These are phyloP conservation scores for Serendipita sp. DNA, from an alignment of 768 basidiomycete species.

Conservation along the genomic window DNA sequence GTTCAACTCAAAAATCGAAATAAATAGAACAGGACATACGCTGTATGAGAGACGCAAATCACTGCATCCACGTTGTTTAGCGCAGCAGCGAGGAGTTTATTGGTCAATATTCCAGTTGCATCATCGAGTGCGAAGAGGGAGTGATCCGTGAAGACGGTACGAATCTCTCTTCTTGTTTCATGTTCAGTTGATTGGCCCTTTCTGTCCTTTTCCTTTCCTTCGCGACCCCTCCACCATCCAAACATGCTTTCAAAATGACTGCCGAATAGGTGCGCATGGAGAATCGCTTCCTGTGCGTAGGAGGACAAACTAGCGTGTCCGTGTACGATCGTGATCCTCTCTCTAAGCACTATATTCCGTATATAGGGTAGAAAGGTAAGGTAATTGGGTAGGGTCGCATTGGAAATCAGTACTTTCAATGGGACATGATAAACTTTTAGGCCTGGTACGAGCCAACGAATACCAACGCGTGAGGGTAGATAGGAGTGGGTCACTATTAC, in stretches of 20 bases:
- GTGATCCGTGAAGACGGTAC: constrained; percentile 93
- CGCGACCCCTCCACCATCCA: background rate
- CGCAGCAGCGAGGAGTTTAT: constrained; percentile 79
- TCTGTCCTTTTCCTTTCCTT: background rate
- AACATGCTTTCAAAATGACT: background rate
- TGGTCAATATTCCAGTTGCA: constrained; percentile 91
- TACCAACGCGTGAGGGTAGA: constrained; percentile 64
- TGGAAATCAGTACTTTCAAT: constrained; percentile 71
- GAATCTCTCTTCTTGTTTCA: constrained; percentile 23
- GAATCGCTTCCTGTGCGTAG: constrained; percentile 80
- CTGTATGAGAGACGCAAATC: constrained; percentile 93
- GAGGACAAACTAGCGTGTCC: constrained; percentile 83
- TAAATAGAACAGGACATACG: constrained; percentile 31
- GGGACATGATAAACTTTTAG: constrained; percentile 94
- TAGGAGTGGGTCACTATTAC: constrained; percentile 91
- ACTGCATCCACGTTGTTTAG: constrained; percentile 84
- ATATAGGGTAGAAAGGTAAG: constrained; percentile 85
- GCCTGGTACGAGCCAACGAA: constrained; percentile 73
- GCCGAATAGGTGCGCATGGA: constrained; percentile 76
- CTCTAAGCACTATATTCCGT: constrained; percentile 71
- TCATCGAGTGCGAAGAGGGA: constrained; percentile 94
- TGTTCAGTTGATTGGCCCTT: background rate
- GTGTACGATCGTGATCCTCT: constrained; percentile 75
- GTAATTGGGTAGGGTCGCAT: constrained; percentile 88
- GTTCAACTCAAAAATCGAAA: background rate